Conservation (phyloP, 2,329 filamentous ascomycete species). For the Sclerotinia sclerotiorum region DNA sequence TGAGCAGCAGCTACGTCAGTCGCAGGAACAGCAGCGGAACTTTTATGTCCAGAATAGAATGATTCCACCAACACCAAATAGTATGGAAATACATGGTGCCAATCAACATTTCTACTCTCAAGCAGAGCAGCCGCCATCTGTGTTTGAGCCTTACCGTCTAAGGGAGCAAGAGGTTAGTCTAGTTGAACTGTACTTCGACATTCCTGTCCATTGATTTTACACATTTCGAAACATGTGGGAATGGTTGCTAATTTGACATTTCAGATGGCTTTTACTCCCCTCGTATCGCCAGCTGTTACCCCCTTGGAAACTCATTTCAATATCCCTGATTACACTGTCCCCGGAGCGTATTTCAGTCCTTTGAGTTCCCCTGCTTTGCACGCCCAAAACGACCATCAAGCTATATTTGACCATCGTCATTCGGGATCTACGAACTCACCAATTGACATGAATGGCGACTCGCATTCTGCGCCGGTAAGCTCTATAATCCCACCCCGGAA, state of each 20-base stretch:
- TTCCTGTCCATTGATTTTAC: background rate
- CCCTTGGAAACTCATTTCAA: slow-evolving; percentile 70
- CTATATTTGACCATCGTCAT: slow-evolving; percentile 43
- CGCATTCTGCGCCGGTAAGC: slow-evolving; percentile 34
- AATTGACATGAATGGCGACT: slow-evolving; percentile 37
- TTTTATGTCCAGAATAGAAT: slow-evolving; percentile 59
- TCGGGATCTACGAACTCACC: slow-evolving; percentile 42
- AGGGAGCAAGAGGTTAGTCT: slow-evolving; percentile 66
- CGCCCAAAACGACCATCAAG: slow-evolving; percentile 60
- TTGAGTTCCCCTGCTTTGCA: slow-evolving; percentile 78
- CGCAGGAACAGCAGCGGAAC: slow-evolving; percentile 51
- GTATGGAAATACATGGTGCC: slow-evolving; percentile 69
- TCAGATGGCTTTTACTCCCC: slow-evolving; percentile 74
- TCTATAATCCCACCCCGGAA: slow-evolving; percentile 31
- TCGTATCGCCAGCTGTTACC: slow-evolving; percentile 82
- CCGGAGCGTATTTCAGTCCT: slow-evolving; percentile 77
- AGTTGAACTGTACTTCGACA: background rate
- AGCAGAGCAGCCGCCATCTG: slow-evolving; percentile 52
- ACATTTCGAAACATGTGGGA: background rate
- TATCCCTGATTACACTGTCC: slow-evolving; percentile 54
- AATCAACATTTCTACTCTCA: slow-evolving; percentile 59
- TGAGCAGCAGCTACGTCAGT: slow-evolving; percentile 51
- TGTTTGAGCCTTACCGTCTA: slow-evolving; percentile 62
- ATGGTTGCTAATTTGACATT: slow-evolving; percentile 9
- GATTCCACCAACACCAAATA: slow-evolving; percentile 78